Evolutionary conservation across 2,329 filamentous ascomycete species (phyloP), one percentile per base, ranked within the genome.

Genomic region (Diaporthe sp.): DNA sequence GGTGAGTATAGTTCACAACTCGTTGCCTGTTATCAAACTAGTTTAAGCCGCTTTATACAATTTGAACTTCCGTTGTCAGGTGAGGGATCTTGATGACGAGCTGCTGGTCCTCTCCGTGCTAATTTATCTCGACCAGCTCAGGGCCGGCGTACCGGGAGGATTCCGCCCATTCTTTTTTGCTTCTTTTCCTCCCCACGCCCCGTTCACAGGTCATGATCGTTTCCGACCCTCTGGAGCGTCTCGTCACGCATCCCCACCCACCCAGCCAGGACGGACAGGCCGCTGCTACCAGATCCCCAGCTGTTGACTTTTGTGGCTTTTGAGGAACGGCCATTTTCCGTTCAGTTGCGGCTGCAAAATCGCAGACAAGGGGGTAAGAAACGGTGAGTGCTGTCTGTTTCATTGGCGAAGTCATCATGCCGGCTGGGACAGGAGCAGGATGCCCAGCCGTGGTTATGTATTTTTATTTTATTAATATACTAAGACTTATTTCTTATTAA

Each of bases 191-290:
- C 51, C 51, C 51, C 73, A 69, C 59, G 73, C 53, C 73, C 59
- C 69, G 50, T 72, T 51, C 58, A 32, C 39, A 51, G 59, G 61
- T 70, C 58, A 56, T 27, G 61, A 35, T 44, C 37, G 37, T 58
- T 59, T 25, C 35, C 27, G 61, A 66, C 61, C 61, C 42, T 51
- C 30, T 66, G 61, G 63, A 66, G 70, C 55, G 61, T 65, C 53
- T 55, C 59, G 61, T 65, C 70, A 27, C 72, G 17, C 42, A 61
- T 51, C 73, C 59, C 73, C 59, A 72, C 73, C 61, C 63, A 68
- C 32, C 32, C 63, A 53, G 8, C 63, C 13, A 53, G 63, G 61
- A 61, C 58, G 51, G 61, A 69, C 22, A 53, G 66, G 68, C 68
- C 63, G 58, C 35, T 47, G 44, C 56, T 44, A 35, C 50, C 58